phyloP scores from a whole-genome alignment of 371 early-diverging fungal genomes.

The Rhizopus sp. region DNA sequence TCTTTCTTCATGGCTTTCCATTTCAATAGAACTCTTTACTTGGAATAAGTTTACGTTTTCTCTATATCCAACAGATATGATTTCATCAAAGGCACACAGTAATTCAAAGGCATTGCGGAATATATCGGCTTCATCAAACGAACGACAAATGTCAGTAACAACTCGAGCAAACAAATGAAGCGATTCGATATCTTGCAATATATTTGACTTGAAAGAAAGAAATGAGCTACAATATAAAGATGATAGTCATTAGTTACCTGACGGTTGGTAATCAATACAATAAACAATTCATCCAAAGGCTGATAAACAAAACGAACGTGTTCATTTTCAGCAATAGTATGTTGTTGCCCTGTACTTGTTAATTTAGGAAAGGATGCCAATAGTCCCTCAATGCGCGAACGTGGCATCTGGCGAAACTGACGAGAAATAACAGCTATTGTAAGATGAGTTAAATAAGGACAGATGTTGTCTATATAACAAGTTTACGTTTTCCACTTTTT shows the following conservation, averaged over 20 bases:
- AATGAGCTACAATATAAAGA: not conserved
- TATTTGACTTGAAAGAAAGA: constrained; percentile 56
- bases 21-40: constrained; percentile 89
- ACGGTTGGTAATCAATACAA: constrained; percentile 88
- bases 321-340: constrained; percentile 96
- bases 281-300: constrained; percentile 93
- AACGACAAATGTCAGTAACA: constrained; percentile 89
- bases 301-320: constrained; percentile 96
- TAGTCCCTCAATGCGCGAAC: constrained; percentile 95
- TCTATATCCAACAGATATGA: constrained; percentile 88
- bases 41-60: constrained; percentile 85
- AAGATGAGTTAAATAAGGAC: not conserved
- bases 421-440: constrained; percentile 89
- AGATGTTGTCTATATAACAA: constrained; percentile 1
- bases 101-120: constrained; percentile 87
- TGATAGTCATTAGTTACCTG: constrained; percentile 22
- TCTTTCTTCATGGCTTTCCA: constrained; percentile 97
- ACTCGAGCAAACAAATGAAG: constrained; percentile 93
- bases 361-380: constrained; percentile 96
- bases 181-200: constrained; percentile 92
- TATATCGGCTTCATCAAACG: constrained; percentile 75
- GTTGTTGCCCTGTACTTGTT: constrained; percentile 88
- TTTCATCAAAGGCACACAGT: constrained; percentile 93
- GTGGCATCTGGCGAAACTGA: constrained; percentile 95
- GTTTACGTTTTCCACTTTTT: constrained; percentile 89